Evolutionary conservation across 148 eudicot species (phyloP).

Genomic region (Oxyria digyna): DNA sequence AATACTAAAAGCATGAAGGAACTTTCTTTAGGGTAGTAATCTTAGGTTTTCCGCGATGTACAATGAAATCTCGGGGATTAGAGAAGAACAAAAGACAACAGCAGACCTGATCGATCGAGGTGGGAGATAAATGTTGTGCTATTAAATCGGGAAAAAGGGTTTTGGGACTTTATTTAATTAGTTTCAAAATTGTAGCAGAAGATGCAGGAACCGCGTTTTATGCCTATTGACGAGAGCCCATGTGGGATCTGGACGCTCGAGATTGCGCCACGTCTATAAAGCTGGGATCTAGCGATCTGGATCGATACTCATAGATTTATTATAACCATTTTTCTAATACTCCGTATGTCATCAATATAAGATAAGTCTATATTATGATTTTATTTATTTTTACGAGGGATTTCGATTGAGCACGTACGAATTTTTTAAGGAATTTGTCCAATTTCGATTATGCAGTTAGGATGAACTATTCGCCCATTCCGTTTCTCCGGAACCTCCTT

Average conservation of each 20-base stretch:
- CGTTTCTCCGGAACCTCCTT: background rate
- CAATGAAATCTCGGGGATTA: background rate
- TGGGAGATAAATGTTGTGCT: no score
- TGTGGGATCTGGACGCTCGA: background rate
- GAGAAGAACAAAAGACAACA: background rate
- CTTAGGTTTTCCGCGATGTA: background rate
- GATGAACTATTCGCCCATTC: no score
- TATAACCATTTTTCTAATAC: no score
- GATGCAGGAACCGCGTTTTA: background rate
- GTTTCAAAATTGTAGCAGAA: no score
- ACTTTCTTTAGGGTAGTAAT: background rate
- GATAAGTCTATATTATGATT: no score
- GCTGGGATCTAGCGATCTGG: background rate
- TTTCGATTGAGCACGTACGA: no score
- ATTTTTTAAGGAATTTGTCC: no score
- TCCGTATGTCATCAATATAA: no score
- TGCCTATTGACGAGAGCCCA: background rate
- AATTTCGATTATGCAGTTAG: no score
- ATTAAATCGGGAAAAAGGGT: background rate
- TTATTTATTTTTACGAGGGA: no score
- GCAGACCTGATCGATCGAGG: background rate
- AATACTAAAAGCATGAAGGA: background rate
- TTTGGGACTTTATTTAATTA: background rate
- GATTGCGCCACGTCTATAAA: background rate
- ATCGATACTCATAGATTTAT: no score